phyloP scores from a whole-genome alignment of 1,284 basidiomycete species.

The Leccinum pachyderme region DNA sequence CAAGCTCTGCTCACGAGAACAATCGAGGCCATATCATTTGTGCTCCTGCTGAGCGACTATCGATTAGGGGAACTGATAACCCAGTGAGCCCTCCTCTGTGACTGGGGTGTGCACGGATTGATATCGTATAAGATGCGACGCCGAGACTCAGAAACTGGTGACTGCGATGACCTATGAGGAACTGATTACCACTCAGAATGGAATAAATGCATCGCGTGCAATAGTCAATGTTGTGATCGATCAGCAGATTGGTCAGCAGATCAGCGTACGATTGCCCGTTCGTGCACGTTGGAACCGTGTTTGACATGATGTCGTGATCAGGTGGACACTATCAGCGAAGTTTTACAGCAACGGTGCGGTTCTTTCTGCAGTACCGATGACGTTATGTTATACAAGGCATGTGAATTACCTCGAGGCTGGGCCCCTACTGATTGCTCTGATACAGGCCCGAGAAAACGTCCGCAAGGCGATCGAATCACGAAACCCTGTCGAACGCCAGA shows the following conservation, averaged over 20 bases:
- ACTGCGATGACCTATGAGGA: conserved; percentile 77
- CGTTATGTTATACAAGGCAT: conserved; percentile 94
- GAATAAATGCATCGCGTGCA: conserved; percentile 81
- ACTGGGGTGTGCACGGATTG: conserved; percentile 9
- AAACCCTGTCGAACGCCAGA: conserved; percentile 69
- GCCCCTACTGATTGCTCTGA: conserved; percentile 4
- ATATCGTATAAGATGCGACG: conserved; percentile 55
- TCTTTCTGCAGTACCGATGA: conserved; percentile 98
- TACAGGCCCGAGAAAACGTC: conserved; percentile 88
- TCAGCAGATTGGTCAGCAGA: conserved; percentile 95
- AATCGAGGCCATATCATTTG: conserved; percentile 91
- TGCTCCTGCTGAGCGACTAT: conserved; percentile 91
- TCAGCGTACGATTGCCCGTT: conserved; percentile 62
- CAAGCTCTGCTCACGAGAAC: conserved; percentile 74
- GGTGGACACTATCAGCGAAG: conserved; percentile 96
- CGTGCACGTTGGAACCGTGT: conserved; percentile 1
- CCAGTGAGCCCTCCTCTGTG: conserved; percentile 49
- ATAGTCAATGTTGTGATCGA: conserved; percentile 95
- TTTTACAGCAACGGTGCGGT: conserved; percentile 91
- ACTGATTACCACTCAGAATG: conserved; percentile 79
- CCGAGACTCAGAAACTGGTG: conserved; percentile 66
- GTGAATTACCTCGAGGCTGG: conserved; percentile 13
- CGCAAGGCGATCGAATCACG: conserved; percentile 85
- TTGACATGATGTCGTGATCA: conserved; percentile 33
- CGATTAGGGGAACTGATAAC: conserved; percentile 82